These are phyloP conservation scores for Neofusicoccum laricinum DNA, from an alignment of 2,329 filamentous ascomycete species.

Conservation along the genomic window DNA sequence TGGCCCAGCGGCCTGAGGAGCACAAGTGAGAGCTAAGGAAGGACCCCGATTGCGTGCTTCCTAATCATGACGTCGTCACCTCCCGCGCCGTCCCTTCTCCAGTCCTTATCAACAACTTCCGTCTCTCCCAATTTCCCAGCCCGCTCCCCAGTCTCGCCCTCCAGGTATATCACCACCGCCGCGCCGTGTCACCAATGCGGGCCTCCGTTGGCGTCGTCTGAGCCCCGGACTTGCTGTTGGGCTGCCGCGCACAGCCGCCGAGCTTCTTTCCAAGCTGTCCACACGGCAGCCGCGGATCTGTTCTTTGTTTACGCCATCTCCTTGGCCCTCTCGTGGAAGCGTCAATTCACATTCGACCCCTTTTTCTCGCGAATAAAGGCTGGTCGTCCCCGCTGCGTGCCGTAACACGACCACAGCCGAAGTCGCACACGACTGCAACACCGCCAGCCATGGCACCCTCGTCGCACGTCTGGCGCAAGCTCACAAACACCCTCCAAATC, in stretches of 20 bases:
- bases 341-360: too few relatives aligned
- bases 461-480: not conserved
- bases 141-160: not conserved
- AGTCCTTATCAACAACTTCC: not conserved
- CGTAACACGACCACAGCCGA: not conserved
- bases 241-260: not conserved
- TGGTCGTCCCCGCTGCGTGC: too few relatives aligned
- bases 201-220: not conserved
- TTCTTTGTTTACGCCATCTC: not conserved
- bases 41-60: constrained; percentile 1
- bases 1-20: not conserved
- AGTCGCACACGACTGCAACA: too few relatives aligned
- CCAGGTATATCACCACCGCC: not conserved
- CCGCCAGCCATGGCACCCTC: not conserved
- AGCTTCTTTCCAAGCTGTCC: not conserved
- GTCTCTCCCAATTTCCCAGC: not conserved
- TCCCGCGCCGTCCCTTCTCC: not conserved
- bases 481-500: constrained; percentile 10
- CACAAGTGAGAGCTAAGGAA: not conserved
- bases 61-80: not conserved
- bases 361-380: too few relatives aligned
- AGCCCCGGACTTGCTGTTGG: not conserved
- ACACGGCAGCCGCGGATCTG: not conserved
- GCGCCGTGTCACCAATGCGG: not conserved
- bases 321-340: too few relatives aligned